Evolutionary conservation across 129 eudicot species (phyloP), one percentile per base, ranked within the genome.

Genomic region (Apium graveolens): DNA sequence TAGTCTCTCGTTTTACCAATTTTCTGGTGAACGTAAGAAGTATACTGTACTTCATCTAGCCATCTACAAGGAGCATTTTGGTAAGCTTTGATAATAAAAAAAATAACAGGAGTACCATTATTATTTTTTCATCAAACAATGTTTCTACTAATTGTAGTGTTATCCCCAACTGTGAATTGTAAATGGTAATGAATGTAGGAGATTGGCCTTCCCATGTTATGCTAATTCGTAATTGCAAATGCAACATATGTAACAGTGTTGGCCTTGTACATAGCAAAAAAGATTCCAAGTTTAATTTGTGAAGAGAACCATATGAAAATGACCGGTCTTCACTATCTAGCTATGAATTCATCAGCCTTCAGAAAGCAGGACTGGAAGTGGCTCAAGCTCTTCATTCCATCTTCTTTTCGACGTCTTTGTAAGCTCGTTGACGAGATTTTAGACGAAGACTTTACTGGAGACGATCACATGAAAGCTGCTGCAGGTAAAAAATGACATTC

Each of bases 261-360:
- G 68, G 85, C 90, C 3, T 35, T 31, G 11, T 42, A 44, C 9
- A 76, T 86, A 42, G 90, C 87, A 13, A 34, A 5, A 1, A 76
- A 48, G 43, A 72, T 83, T 51, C 44, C 11, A 76, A 78, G 70
- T 17, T 79, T 86, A 26, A 70, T 81, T 20, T 26, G 21, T 1
- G 78, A 49, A 66, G 41, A 71, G 82, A 83, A 84, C 32, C 39
- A 21, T 0, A 68, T 75, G 26, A 79, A 35, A 5, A 75, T 86
- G 85, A 86, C 85, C 14, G 77, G 78, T 49, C 87, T 86, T 79
- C 90, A 86, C 32, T 57, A 60, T 51, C 84, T 86, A 68, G 62
- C 87, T 11, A 55, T 80, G 62, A 86, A 53, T 74, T 76, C 80
- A 46, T 81, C 85, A 39, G 78, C 83, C 26, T 81, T 86, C 78